phyloP scores from a whole-genome alignment of 1,284 basidiomycete species.

The Agroathelia rolfsii region DNA sequence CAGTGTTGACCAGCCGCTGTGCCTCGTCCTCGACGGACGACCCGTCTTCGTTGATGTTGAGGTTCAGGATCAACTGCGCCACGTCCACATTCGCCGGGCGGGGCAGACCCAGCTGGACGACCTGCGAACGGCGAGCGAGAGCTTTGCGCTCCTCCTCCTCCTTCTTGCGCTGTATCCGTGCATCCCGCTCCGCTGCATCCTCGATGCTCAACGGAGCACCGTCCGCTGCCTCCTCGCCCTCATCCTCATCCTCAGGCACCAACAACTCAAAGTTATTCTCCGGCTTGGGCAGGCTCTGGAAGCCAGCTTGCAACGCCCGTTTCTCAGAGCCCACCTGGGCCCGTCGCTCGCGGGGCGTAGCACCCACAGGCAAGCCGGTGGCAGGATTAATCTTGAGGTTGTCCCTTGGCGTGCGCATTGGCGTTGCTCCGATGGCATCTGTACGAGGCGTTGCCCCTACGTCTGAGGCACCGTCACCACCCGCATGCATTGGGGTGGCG shows the following conservation, averaged over 20 bases:
- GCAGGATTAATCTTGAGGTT: slow-evolving; percentile 80
- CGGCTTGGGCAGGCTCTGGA: slow-evolving; percentile 80
- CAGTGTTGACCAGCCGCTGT: slow-evolving; percentile 64
- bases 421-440: slow-evolving; percentile 51
- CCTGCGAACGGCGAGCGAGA: slow-evolving; percentile 73
- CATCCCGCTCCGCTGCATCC: slow-evolving; percentile 91
- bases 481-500: slow-evolving; percentile 71
- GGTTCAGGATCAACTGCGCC: slow-evolving; percentile 46
- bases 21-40: slow-evolving; percentile 38
- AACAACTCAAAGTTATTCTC: slow-evolving; percentile 98
- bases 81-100: slow-evolving; percentile 81
- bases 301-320: slow-evolving; percentile 71
- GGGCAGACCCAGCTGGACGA: slow-evolving; percentile 79
- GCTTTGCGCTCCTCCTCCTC: slow-evolving; percentile 75
- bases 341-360: slow-evolving; percentile 71
- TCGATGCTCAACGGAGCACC: slow-evolving; percentile 49
- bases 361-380: slow-evolving; percentile 43
- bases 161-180: slow-evolving; percentile 52
- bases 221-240: slow-evolving; percentile 39
- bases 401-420: slow-evolving; percentile 88
- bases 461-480: slow-evolving; percentile 33
- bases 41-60: slow-evolving; percentile 42
- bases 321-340: slow-evolving; percentile 55
- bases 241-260: slow-evolving; percentile 78
- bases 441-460: slow-evolving; percentile 57